Evolutionary conservation across 1,284 basidiomycete genomes (phyloP), one percentile per base, ranked within the genome.

Genomic region (Serendipita sp.): DNA sequence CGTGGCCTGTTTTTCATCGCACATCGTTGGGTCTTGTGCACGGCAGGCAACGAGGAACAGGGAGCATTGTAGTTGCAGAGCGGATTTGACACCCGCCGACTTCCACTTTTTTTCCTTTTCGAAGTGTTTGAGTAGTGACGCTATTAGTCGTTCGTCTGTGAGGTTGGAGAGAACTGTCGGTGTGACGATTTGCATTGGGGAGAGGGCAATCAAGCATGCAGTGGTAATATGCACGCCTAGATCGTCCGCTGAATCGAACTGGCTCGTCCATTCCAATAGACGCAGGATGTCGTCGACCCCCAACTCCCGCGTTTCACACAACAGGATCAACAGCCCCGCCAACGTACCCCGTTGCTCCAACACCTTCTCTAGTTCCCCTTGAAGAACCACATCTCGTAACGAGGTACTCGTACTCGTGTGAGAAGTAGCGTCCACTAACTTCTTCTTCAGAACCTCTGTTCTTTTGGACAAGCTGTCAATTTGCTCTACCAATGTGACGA

Each of bases 41-140:
- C 81, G 63, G 90, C 85, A 1, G 87, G 84, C 67, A 91, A 78
- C 53, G 22, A 58, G 53, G 72, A 88, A 92, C 62, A 94, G 76
- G 0, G 90, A 87, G 91, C 92, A 96, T 68, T 92, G 88, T 35
- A 98, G 79, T 8, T 87, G 75, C 2, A 94, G 71, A 0, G 83
- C 79, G 0, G 91, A 87, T 69, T 88, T 89, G 32, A 93, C 75
- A 2, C 85, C 85, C 0, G 82, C 78, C 6, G 90, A 85, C 64
- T 82, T 83, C 87, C 91, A 93, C 10, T 69, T 68, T 13, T 66
- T 32, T 58, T 60, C 63, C 32, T 68, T 64, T 32, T 69, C 66
- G 22, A 69, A 47, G 29, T 65, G 58, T 30, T 64, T 61, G 55
- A 69, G 69, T 34, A 73, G 68, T 3, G 65, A 64, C 8, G 65